Evolutionary conservation across 2,329 filamentous ascomycete species (phyloP), one percentile per base, ranked within the genome.

Genomic region (Podosphaera leucotricha): DNA sequence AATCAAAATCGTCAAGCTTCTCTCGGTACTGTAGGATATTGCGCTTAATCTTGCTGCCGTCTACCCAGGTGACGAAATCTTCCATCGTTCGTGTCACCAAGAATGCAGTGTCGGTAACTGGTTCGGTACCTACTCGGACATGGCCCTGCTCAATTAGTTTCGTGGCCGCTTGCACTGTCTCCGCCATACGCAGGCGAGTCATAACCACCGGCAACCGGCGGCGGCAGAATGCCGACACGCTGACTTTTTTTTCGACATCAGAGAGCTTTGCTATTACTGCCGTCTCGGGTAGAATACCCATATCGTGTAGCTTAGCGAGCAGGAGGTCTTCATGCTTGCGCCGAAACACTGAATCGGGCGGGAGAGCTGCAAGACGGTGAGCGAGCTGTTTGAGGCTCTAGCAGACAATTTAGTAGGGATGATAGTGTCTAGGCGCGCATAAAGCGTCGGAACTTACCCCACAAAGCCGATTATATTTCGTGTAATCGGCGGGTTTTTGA

Each of bases 1-100:
- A 64, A 64, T 95, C 87, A 57, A 92, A 95, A 63, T 95, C 87
- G 63, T 95, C 87, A 62, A 94, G 63, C 66, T 92, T 83, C 62
- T 94, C 85, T 54, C 84, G 75, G 60, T 94, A 95, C 63, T 82
- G 83, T 73, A 93, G 77, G 50, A 94, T 92, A 59, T 85, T 90
- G 58, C 80, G 73, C 78, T 92, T 93, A 61, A 95, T 86, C 80
- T 94, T 94, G 62, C 83, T 92, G 47, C 83, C 84, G 55, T 92
- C 82, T 8, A 87, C 79, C 87, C 87, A 95, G 0, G 87, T 94
- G 16, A 95, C 80, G 59, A 92, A 93, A 63, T 95, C 87, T 63
- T 95, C 87, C 71, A 92, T 83, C 48, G 75, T 81, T 51, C 86
- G 70, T 33, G 83, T 90, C 6, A 95, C 84, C 44, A 94, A 62